phyloP scores from a whole-genome alignment of 2,329 filamentous ascomycete species.

The Epichloe elymi region DNA sequence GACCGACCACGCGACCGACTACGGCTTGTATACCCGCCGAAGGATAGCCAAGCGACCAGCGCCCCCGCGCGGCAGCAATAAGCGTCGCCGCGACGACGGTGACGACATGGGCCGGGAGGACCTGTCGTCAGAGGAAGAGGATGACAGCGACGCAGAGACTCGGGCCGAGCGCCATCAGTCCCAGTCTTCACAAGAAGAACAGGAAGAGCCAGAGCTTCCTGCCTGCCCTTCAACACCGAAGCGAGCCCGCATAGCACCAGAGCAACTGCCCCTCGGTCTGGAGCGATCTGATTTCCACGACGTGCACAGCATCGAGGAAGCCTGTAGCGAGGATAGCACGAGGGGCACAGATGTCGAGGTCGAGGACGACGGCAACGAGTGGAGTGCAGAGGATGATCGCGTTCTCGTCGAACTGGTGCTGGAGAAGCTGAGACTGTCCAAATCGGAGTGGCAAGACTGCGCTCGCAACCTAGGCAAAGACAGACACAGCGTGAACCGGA shows the following conservation, averaged over 20 bases:
- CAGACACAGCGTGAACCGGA: slow-evolving; percentile 38
- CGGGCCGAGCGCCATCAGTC: slow-evolving; percentile 7
- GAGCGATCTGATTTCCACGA: slow-evolving; percentile 45
- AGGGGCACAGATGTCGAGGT: slow-evolving; percentile 27
- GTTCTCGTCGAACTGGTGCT: slow-evolving; percentile 54
- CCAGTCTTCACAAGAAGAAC: neutral
- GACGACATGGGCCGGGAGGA: slow-evolving; percentile 33
- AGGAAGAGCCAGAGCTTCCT: neutral
- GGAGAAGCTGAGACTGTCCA: slow-evolving; percentile 51
- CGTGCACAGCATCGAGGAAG: slow-evolving; percentile 24
- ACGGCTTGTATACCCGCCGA: slow-evolving; percentile 24
- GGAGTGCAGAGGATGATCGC: slow-evolving; percentile 51
- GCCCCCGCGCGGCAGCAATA: slow-evolving; percentile 35
- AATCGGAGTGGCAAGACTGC: slow-evolving; percentile 55
- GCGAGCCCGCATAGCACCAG: slow-evolving; percentile 46
- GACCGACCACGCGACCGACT: slow-evolving; percentile 9
- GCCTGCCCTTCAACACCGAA: slow-evolving; percentile 41
- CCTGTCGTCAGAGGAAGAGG: slow-evolving; percentile 14
- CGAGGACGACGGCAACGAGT: slow-evolving; percentile 34
- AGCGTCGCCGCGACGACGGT: slow-evolving; percentile 35
- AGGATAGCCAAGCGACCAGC: slow-evolving; percentile 39
- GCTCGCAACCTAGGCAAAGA: slow-evolving; percentile 50
- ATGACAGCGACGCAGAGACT: slow-evolving; percentile 26
- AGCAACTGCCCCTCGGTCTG: slow-evolving; percentile 45
- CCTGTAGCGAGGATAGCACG: slow-evolving; percentile 11